phyloP scores from a whole-genome alignment of 1,284 basidiomycete species.

The Sporisorium scitamineum region DNA sequence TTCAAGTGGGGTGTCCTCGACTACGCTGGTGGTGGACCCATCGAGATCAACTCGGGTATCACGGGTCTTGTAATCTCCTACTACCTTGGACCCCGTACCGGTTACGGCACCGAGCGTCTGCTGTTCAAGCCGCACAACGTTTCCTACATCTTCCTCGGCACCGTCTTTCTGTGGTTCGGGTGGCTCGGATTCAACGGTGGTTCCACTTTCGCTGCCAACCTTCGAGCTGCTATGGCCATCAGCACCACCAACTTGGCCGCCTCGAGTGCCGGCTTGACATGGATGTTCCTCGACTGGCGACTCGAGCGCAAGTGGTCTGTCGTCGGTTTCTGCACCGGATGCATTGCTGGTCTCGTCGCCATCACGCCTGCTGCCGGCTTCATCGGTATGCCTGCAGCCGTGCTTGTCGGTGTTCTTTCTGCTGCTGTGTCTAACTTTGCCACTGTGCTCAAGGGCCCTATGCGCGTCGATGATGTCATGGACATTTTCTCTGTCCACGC shows the following conservation, averaged over 20 bases:
- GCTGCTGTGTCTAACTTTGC: conserved; percentile 86
- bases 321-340: conserved; percentile 64
- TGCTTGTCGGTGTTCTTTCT: conserved; percentile 82
- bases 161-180: conserved; percentile 89
- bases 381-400: conserved; percentile 76
- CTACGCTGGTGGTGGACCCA: conserved; percentile 91
- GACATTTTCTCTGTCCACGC: conserved; percentile 67
- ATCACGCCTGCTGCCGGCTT: conserved; percentile 70
- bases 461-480: conserved; percentile 81
- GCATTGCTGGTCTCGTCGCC: conserved; percentile 71
- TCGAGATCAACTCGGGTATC: conserved; percentile 90
- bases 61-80: conserved; percentile 89
- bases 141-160: conserved; percentile 87
- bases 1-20: conserved; percentile 90
- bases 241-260: conserved; percentile 84
- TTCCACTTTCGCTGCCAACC: conserved; percentile 88
- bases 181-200: conserved; percentile 95
- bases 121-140: conserved; percentile 95
- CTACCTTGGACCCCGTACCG: conserved; percentile 87
- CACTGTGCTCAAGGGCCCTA: conserved; percentile 78
- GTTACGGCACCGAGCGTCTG: conserved; percentile 86
- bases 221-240: conserved; percentile 85
- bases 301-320: conserved; percentile 83
- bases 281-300: conserved; percentile 87
- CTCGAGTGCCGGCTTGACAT: conserved; percentile 82